Evolutionary conservation across 805 yeast species (phyloP), one percentile per base, ranked within the genome.

Genomic region (Kodamaea jinghongensis): DNA sequence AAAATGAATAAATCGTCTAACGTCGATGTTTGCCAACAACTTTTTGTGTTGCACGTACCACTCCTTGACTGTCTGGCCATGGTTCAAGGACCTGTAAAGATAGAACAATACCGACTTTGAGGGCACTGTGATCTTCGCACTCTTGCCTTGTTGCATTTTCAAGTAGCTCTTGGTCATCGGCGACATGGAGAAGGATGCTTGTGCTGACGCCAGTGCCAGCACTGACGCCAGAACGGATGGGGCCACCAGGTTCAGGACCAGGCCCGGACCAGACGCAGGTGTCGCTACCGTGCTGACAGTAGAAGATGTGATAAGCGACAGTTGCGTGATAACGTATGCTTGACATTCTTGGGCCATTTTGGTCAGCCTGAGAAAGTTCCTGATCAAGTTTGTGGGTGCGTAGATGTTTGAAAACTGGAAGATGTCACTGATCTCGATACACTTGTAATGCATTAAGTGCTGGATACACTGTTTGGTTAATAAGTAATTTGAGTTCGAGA

Each of bases 371-470:
- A 87, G 68, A 48, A 95, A 86, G 25, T 69, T 60, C 0, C 85
- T 79, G 16, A 93, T 76, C 31, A 77, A 75, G 26, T 93, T 81
- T 0, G 98, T 87, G 15, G 96, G 87, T 0, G 96, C 93, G 63
- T 93, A 93, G 16, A 82, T 78, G 61, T 88, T 91, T 34, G 81
- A 68, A 57, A 90, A 93, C 56, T 90, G 97, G 59, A 93, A 91
- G 11, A 93, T 78, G 56, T 91, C 98, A 10, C 86, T 70, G 7
- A 90, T 73, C 10, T 83, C 77, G 22, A 93, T 80, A 50, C 97
- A 86, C 48, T 83, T 82, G 63, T 91, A 93, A 60, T 91, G 95
- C 67, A 90, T 76, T 39, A 93, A 68, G 63, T 93, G 97, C 60
- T 86, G 95, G 27, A 95, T 81, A 57, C 97, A 90, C 54, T 86